Base-by-base conservation (phyloP, 495 filamentous ascomycete genomes). In the Aspergillus steynii region DNA sequence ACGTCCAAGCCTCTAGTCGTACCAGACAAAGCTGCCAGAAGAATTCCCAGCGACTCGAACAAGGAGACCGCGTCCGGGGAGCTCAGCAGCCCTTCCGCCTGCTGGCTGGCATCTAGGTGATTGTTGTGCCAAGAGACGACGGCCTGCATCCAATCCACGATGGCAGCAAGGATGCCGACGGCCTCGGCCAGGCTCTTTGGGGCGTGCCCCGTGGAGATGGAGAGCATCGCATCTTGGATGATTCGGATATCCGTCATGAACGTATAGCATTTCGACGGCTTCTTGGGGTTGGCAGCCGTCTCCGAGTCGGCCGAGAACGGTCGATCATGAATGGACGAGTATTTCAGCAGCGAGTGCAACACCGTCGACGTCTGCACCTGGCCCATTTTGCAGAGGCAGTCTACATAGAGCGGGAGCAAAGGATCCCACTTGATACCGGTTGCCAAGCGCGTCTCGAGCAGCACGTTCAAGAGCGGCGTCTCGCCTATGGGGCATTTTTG, bases 341-440 rank as follows among this genome's bases (percentile, higher is more conserved):
- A 84, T 48, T 81, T 80, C 63, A 86, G 80, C 3, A 91, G 71
- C 4, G 79, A 81, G n/a, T 71, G 65, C 59, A 92, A 75, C 2
- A 90, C 77, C 8, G 83, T 80, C 0, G 84, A 76, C 5, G 78
- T 74, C 60, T 86, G 83, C 32, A 89, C 74, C 58, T 79, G 68
- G 8, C 79, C 78, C 49, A 74, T 68, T 42, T 81, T 78, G 34
- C 86, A 79, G 29, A 92, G 78, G 14, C 78, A 78, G 68, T 88
- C 79, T 32, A 89, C 70, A 73, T 92, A 93, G 25, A 82, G 75
- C 5, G 81, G 78, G 27, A 89, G 71, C 50, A 89, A 79, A 27
- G 86, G 86, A 62, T 92, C 89, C 72, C 88, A 82, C 60, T 74
- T 75, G 65, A 80, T 69, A 42, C 66, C 73, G 53, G 81, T 80